Evolutionary conservation across 225 moss, liverwort and hornwort genomes (phyloP), one percentile per base, ranked within the genome.

Genomic region (Marchantia paleacea): DNA sequence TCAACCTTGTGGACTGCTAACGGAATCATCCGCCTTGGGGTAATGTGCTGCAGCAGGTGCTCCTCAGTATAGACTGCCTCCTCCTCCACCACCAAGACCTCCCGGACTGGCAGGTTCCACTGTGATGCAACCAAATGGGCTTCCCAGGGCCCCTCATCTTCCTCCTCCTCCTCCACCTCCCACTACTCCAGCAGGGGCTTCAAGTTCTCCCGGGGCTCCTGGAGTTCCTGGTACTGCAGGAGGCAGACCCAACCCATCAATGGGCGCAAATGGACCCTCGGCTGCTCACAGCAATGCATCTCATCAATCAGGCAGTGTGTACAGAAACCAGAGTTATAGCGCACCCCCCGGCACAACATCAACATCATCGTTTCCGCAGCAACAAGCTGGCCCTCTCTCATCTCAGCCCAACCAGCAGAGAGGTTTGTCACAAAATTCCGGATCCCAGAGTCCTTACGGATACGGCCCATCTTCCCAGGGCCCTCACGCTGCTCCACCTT

Each of bases 31-130:
- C 47, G n/a, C 6, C 20, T 74, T 52, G 8, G 13, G 28, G 14
- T 53, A 2, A 7, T 74, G 26, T 24, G 14, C 47, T 61, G 26
- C 58, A 58, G 14, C 78, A 25, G 58, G 13, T 64, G 78, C 20
- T 63, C 63, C 63, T 51, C 78, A 75, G 14, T 75, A 15, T 15
- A 75, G 75, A 58, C 29, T 57, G 28, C 55, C 75, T 39, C 75
- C 57, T 75, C 75, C 54, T 26, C 75, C 75, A 58, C 75, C 75
- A 6, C 75, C 75, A 57, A 52, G 73, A 53, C 73, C 50, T 51
- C 73, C 73, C 10, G 73, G 52, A 12, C 73, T 52, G 22, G 31
- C 55, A 57, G 55, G 55, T n/a, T 75, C 75, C 7, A 12, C 26
- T 11, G 24, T 75, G 29, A 75, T 75, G 30, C 54, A 55, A 19